phyloP scores from a whole-genome alignment of 164 flowering plant genomes.

The Santalum album region DNA sequence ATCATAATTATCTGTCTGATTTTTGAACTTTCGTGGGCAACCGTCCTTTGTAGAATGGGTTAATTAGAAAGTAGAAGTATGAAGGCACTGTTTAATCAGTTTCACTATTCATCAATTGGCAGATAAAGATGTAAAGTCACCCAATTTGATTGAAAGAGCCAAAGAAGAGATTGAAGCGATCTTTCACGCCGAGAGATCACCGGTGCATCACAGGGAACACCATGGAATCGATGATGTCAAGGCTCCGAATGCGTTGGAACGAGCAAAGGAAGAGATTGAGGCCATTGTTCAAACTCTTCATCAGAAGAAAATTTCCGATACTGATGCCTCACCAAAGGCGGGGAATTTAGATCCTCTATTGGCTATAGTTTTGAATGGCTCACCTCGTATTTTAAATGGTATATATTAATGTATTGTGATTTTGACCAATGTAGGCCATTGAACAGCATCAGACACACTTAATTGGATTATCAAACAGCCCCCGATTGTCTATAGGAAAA shows the following conservation, averaged over 20 bases:
- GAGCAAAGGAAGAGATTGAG: conserved; percentile 50
- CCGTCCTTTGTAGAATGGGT: too few relatives aligned
- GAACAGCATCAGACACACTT: too few relatives aligned
- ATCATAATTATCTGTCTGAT: too few relatives aligned
- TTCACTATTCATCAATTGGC: too few relatives aligned
- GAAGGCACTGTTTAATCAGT: too few relatives aligned
- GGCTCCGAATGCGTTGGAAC: conserved; percentile 42
- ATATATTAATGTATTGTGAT: too few relatives aligned
- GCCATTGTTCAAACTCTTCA: conserved; percentile 37
- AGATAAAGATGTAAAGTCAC: conserved; percentile 19
- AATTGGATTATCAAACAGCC: background rate
- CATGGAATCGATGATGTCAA: conserved; percentile 39
- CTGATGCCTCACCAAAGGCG: conserved; percentile 1
- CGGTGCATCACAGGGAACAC: conserved; percentile 34
- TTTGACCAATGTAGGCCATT: too few relatives aligned
- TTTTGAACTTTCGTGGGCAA: too few relatives aligned
- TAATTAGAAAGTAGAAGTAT: too few relatives aligned
- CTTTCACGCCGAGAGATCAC: conserved; percentile 9
- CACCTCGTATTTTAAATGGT: too few relatives aligned
- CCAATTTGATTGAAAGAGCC: conserved; percentile 21
- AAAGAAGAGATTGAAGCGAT: conserved; percentile 23
- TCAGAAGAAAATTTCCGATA: conserved; percentile 24
- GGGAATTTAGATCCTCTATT: conserved; percentile 11
- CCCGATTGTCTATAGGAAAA: background rate
- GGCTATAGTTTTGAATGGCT: conserved; percentile 5